Evolutionary conservation across 108 stramenopile species (phyloP).

Genomic region (Schizochytrium sp.): DNA sequence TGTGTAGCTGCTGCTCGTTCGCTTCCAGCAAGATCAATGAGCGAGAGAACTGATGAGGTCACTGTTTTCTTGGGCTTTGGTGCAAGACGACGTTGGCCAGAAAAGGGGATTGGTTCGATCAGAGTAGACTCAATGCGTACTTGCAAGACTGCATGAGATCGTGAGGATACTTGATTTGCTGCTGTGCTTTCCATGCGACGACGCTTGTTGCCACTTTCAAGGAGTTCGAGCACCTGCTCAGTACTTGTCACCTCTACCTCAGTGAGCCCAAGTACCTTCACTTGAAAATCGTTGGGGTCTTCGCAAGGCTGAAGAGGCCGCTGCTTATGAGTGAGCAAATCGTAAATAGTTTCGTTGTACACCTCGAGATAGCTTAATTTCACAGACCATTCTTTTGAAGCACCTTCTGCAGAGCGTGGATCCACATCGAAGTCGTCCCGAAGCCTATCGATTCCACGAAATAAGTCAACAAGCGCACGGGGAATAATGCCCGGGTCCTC

Average conservation of each 20-base stretch:
- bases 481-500: constrained; percentile 75
- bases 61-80: neutral
- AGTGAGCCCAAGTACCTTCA: constrained; percentile 71
- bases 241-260: constrained; percentile 63
- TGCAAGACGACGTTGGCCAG: constrained; percentile 16
- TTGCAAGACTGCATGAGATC: constrained; percentile 78
- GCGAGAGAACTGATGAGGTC: constrained; percentile 27
- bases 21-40: constrained; percentile 71
- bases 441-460: constrained; percentile 65
- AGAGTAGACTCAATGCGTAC: constrained; percentile 22
- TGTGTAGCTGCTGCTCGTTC: constrained; percentile 76
- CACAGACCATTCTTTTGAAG: constrained; percentile 24
- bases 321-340: constrained; percentile 71
- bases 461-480: constrained; percentile 73
- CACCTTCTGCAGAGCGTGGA: neutral
- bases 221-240: constrained; percentile 70
- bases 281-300: constrained; percentile 66
- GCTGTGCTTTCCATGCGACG: constrained; percentile 77
- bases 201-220: constrained; percentile 72
- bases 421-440: constrained; percentile 58
- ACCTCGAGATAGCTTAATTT: constrained; percentile 68
- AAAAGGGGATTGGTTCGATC: neutral
- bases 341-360: constrained; percentile 79
- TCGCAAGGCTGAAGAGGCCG: constrained; percentile 73
- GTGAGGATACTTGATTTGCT: constrained; percentile 75